Evolutionary conservation across 148 eudicot species (phyloP), one percentile per base, ranked within the genome.

Genomic region (Rhododendron mucronatum): DNA sequence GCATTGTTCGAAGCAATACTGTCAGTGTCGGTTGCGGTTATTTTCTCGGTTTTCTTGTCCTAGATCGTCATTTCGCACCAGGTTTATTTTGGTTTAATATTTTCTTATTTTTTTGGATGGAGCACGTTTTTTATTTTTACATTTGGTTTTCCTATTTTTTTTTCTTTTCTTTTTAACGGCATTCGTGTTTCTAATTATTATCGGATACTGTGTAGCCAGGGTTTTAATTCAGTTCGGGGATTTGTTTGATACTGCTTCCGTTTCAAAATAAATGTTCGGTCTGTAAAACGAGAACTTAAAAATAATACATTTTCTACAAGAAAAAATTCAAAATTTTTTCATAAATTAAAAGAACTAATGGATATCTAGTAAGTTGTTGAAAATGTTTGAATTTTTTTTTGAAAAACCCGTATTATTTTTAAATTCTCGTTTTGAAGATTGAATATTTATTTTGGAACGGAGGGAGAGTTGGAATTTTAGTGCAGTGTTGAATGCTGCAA

Each of bases 11-110:
- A 26, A 13, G 80, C 80, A 59, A 44, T 89, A 28, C 48, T 90
- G 48, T 85, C 88, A 86, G 92, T 87, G 84, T 73, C 84, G 2
- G 85, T 80, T 30, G 50, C 87, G 57, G 91, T 90, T 63, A 57
- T 89, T 83, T 85, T 79, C 13, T 47, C 89, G 51, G 37, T 85
- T 23, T 76, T 88, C 63, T 80, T 89, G 90, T 89, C 89, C 86
- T 90, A 87, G 50, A 79, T 82, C 55, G 91, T 89, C 83, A 80
- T 80, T 89, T 80, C 28, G 65, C 65, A 50, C 44, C 26, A 80
- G 44, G 41, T 80, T 53, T 53, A 55, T 4, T 5, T 16, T 55
- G 61, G 61, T 55, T 55, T 18, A 5, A 15, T 16, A 20, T 23
- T 79, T 7, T 21, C 6, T 79, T 26, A 2, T 15, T 50, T 26